Evolutionary conservation across 192 early-diverging fungal genomes (phyloP), one percentile per base, ranked within the genome.

Genomic region (Entomortierella chlamydospora): DNA sequence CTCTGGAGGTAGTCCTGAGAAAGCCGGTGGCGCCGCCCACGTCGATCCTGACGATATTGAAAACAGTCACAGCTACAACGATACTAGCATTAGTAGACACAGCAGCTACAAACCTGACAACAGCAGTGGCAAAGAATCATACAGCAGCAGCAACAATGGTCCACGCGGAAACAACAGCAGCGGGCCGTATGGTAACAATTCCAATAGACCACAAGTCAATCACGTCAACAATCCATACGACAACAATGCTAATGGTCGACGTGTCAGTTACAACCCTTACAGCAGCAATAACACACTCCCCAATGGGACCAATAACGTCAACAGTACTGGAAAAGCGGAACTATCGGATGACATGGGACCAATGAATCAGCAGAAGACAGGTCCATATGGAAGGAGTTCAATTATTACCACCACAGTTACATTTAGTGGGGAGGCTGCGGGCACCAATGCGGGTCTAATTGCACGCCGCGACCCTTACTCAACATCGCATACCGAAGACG

Each of bases 401-500:
- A 17, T 15, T 17, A 47, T 47, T 12, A 12, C 45, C 2, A 47
- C 45, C 4, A 11, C 45, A 11, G 20, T 15, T 17, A 15, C 45
- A 20, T 47, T 20, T 20, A 47, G 15, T 20, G 3, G 2, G 15
- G 45, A 47, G 15, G 7, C 45, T 47, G 2, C 2, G 20, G 45
- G 45, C 15, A 20, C 2, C 12, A 47, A 47, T 20, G 20, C 15
- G 2, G 45, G 45, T 47, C 15, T 47, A 4, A 15, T 47, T 11
- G 12, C 45, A 47, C 12, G 45, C 4, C 45, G 20, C 2, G 45
- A 15, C 15, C 15, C 5, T 11, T 47, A 47, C 45, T 4, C 12
- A 61, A 41, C 26, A 29, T 42, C 53, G 45, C 39, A 45, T 20
- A 2, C 30, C 54, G 49, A 72, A n/a, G 51, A 61, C 11, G 1